Evolutionary conservation across 2,329 filamentous ascomycete species (phyloP), one percentile per base, ranked within the genome.

Genomic region (Chrysoporthe austroafricana): DNA sequence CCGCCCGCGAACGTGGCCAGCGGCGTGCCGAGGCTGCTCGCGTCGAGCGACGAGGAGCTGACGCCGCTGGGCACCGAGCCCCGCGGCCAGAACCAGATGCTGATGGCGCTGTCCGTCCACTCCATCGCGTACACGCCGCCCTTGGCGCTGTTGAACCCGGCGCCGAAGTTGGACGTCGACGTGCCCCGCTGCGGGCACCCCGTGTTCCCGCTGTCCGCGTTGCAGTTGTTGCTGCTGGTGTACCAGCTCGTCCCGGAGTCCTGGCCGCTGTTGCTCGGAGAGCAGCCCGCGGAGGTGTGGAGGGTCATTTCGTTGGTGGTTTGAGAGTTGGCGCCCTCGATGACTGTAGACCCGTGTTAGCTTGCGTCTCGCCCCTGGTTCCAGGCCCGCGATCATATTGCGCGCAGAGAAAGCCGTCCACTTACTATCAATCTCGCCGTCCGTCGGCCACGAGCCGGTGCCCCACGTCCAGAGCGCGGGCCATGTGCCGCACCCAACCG

Each of bases 31-130:
- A 94, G 97, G 18, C 74, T 78, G 2, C 79, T 76, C 0, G 93
- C 90, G 71, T 92, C 80, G 0, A 93, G 92, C 4, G 84, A 86
- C 21, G 82, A 77, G 2, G 79, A 74, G 34, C 34, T 44, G 57
- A 60, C 32, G 5, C 18, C 57, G 21, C 71, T 72, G 52, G 66
- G 42, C 36, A 70, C 50, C 58, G 66, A 76, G 70, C 77, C 77
- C 68, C 92, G 90, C 0, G 90, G 83, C 79, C 97, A 97, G 84
- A 93, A 95, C 87, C 89, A 97, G 71, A 97, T 84, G 52, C 85
- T 85, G 77, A 98, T 96, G 71, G 83, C 83, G 0, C 85, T 76
- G 39, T 85, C 83, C 1, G 90, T 93, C 92, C 94, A 97, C 77
- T 94, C 89, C 66, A 90, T 87, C 42, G 88, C 91, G 73, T 91